Percentiles rank a stretch among this genome's conserved stretches.
phyloP scores from a whole-genome alignment of 176 grass and related monocot genomes.

The Musa troglodytarum region DNA sequence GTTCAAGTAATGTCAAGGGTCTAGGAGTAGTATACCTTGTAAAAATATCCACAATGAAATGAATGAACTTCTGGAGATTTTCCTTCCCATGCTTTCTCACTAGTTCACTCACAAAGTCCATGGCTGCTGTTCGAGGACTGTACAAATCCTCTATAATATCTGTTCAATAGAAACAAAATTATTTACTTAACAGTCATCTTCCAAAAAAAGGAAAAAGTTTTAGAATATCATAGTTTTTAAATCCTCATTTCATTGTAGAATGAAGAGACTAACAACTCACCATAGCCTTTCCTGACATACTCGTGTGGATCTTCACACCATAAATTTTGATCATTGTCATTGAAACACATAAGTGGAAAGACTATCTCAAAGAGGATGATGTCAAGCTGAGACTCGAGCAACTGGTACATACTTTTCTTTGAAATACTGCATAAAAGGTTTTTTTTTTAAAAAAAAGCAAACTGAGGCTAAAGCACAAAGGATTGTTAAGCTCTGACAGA shows the following conservation, averaged over 20 bases:
- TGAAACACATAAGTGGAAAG: constrained; percentile 94
- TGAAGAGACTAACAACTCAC: constrained; percentile 33
- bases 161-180: constrained; percentile 19
- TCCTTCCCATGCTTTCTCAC: constrained; percentile 73
- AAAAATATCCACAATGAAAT: constrained; percentile 78
- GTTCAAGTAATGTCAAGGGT: background rate
- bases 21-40: constrained; percentile 26
- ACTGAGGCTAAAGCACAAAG: background rate
- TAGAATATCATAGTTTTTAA: background rate
- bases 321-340: constrained; percentile 69
- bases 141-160: constrained; percentile 92
- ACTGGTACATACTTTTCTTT: constrained; percentile 84
- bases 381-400: constrained; percentile 80
- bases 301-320: constrained; percentile 93
- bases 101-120: constrained; percentile 89
- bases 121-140: constrained; percentile 77
- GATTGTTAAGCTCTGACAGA: background rate
- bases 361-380: constrained; percentile 83
- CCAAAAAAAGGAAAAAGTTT: background rate
- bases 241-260: background rate
- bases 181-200: background rate
- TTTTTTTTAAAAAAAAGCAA: background rate
- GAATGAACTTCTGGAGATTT: constrained; percentile 83
- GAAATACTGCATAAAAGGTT: constrained; percentile 49
- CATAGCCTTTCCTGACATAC: constrained; percentile 91